phyloP scores from a whole-genome alignment of 495 filamentous ascomycete genomes.

The Oidiodendron maius region DNA sequence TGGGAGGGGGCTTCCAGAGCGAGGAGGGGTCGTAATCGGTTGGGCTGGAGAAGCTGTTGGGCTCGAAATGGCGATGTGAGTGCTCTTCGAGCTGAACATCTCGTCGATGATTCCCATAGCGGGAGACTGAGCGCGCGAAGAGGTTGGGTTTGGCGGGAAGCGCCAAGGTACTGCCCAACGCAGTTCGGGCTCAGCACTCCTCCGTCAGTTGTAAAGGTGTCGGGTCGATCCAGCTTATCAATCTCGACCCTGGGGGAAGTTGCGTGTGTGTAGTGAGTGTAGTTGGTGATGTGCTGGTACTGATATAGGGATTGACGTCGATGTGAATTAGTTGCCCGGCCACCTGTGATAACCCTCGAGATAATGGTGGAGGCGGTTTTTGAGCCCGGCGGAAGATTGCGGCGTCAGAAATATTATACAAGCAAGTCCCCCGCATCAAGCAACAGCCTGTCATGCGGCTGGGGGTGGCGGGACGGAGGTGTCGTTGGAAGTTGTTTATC shows the following conservation, averaged over 20 bases:
- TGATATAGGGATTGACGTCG: slow-evolving; percentile 8
- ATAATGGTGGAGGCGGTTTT: not conserved
- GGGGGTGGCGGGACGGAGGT: not conserved
- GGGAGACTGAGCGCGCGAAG: not conserved
- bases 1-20: slow-evolving; percentile 20
- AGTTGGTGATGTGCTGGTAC: slow-evolving; percentile 1
- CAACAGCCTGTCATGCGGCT: slow-evolving; percentile 2
- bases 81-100: slow-evolving; percentile 5
- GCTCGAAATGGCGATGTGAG: slow-evolving; percentile 9
- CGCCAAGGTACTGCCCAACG: not conserved
- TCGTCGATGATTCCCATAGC: slow-evolving; percentile 19
- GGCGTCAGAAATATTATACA: slow-evolving; percentile 7
- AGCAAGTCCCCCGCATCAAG: slow-evolving; percentile 9
- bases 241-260: not conserved
- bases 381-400: slow-evolving; percentile 5
- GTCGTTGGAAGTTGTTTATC: slow-evolving; percentile 1
- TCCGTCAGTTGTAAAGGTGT: not conserved
- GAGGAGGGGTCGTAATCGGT: slow-evolving; percentile 19
- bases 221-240: not conserved
- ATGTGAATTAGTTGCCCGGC: slow-evolving; percentile 21
- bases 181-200: not conserved
- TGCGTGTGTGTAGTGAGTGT: not conserved
- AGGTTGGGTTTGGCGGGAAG: not conserved
- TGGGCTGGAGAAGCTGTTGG: slow-evolving; percentile 12
- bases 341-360: slow-evolving; percentile 15